Evolutionary conservation across 192 early-diverging fungal genomes (phyloP).

Genomic region (Dispira parvispora): DNA sequence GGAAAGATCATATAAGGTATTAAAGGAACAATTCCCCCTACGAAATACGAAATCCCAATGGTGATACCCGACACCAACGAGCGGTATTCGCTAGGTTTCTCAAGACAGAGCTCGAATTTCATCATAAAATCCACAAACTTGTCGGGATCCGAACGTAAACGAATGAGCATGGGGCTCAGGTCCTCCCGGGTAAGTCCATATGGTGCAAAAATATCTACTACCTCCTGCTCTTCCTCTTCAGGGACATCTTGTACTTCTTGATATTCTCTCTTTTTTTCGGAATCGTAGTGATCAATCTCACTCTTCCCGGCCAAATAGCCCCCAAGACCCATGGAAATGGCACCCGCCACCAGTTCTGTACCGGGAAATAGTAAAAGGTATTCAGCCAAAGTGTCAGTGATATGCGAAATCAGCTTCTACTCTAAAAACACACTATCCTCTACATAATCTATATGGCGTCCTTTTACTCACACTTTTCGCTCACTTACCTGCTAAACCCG

Average conservation of each 20-base stretch:
- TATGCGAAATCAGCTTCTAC: too few relatives aligned
- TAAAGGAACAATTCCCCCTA: conserved; percentile 46
- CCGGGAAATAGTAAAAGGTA: not conserved
- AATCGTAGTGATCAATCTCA: conserved; percentile 45
- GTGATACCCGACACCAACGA: conserved; percentile 38
- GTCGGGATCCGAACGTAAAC: conserved; percentile 30
- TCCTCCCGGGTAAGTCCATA: conserved; percentile 35
- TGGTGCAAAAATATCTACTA: conserved; percentile 41
- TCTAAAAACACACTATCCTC: too few relatives aligned
- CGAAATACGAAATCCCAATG: conserved; percentile 39
- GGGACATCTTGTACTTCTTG: conserved; percentile 32
- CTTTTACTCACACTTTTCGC: too few relatives aligned
- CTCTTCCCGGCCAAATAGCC: conserved; percentile 40
- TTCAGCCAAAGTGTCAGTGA: too few relatives aligned
- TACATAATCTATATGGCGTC: too few relatives aligned
- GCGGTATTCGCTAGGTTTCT: conserved; percentile 35
- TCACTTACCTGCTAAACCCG: conserved; percentile 34
- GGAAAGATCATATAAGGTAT: conserved; percentile 36
- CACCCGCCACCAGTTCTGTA: conserved; percentile 32
- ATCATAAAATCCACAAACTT: conserved; percentile 60
- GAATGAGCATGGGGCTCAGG: conserved; percentile 31
- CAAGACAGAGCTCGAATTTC: conserved; percentile 43
- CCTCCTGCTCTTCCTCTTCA: conserved; percentile 37
- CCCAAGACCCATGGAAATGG: conserved; percentile 46
- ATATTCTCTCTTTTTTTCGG: conserved; percentile 33